phyloP scores from a whole-genome alignment of 805 yeast genomes.

The Kluyveromyces aestuarii region DNA sequence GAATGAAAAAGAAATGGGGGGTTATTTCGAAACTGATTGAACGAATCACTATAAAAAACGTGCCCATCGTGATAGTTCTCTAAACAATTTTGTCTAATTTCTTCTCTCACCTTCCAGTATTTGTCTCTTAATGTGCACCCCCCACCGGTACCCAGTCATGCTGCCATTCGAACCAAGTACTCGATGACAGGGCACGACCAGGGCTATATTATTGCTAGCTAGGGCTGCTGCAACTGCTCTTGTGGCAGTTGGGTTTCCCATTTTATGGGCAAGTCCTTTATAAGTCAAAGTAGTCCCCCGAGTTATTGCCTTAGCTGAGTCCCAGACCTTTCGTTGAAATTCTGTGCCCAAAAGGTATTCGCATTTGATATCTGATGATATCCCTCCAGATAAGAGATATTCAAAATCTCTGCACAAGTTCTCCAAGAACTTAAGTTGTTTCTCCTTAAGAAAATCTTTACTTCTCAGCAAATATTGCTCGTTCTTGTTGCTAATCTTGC shows the following conservation, averaged over 20 bases:
- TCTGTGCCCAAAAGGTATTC: constrained; percentile 32
- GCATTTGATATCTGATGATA: constrained; percentile 6
- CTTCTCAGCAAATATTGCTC: constrained; percentile 15
- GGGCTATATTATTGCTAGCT: constrained; percentile 32
- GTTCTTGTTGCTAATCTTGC: constrained; percentile 10
- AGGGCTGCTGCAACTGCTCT: constrained; percentile 36
- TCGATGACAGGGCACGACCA: constrained; percentile 38
- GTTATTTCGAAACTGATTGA: no score
- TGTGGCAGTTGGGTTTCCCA: constrained; percentile 26
- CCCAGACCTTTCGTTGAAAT: constrained; percentile 34
- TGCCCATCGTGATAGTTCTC: no score
- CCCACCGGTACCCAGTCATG: constrained; percentile 34
- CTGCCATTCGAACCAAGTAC: constrained; percentile 27
- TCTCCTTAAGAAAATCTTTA: constrained; percentile 31
- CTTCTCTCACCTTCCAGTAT: neutral
- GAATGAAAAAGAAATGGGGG: no score
- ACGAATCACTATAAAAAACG: no score
- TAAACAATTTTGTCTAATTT: no score
- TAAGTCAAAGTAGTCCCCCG: constrained; percentile 29
- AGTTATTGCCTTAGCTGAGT: constrained; percentile 20
- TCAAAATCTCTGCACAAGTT: constrained; percentile 19
- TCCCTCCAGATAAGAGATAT: neutral
- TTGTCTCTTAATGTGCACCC: constrained; percentile 11
- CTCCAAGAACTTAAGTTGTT: constrained; percentile 35
- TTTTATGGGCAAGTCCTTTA: constrained; percentile 23